Evolutionary conservation across 192 early-diverging fungal species (phyloP), one percentile per base, ranked within the genome.

Genomic region (Coemansia sp.): DNA sequence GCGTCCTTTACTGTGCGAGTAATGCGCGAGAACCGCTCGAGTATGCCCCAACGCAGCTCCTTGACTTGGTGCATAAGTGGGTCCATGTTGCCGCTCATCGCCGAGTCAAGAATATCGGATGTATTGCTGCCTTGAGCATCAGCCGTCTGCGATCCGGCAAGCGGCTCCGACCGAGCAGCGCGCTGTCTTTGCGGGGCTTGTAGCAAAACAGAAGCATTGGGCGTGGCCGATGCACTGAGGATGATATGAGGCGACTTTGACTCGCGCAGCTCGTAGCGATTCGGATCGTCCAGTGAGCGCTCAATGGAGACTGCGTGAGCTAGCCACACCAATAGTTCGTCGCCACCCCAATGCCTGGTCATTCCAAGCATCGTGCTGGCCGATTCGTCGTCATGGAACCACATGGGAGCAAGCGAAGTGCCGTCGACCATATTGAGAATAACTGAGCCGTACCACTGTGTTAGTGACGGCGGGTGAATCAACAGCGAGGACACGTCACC

Each of bases 1-100:
- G 91, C 84, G 55, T 91, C 89, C 27, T 86, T 80, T 39, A 90
- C 87, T 53, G 90, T 89, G 50, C 86, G 81, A 5, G 92, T 90
- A 9, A 94, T 90, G 27, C 88, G 87, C 1, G 92, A 92, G 50
- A 94, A 89, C 39, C 82, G 80, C 72, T 94, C 92, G 29, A 94
- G 76, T 25, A 94, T 84, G 48, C 83, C 88, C 91, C 91, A 94
- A 5, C 82, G 78, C 42, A 89, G 81, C 67, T 91, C 91, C 70
- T 92, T 92, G 19, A 89, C 81, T 38, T 86, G 80, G 27, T 57
- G 39, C 51, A 78, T 60, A 55, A 86, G 64, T 23, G 81, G 85
- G 62, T 84, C 73, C 72, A 86, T 80, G 62, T 78, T 77, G 2
- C 76, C 77, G 45, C 73, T 63, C 64, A 85, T 32, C 8, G 68